Evolutionary conservation across 2,329 filamentous ascomycete species (phyloP).

Genomic region (Corniculantispora saksenae): DNA sequence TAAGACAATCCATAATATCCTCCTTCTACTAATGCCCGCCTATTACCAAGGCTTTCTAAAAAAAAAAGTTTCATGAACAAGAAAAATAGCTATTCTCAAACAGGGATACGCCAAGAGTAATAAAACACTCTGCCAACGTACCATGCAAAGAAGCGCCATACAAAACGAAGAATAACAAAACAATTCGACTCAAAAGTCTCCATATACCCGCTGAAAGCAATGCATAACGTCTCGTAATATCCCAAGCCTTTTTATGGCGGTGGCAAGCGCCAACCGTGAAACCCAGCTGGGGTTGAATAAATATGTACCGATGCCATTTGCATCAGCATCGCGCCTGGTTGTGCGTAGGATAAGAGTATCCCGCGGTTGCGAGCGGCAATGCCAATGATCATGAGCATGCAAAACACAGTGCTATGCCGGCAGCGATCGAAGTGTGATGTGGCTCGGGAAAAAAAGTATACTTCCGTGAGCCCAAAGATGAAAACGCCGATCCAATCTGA

Average conservation of each 20-base stretch:
- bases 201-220: conserved; percentile 40
- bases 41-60: conserved; percentile 22
- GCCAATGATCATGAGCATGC: background rate
- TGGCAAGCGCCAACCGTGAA: conserved; percentile 18
- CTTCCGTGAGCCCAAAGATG: background rate
- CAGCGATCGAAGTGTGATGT: background rate
- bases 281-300: conserved; percentile 5
- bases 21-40: conserved; percentile 25
- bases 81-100: conserved; percentile 10
- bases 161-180: conserved; percentile 27
- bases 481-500: conserved; percentile 13
- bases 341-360: background rate
- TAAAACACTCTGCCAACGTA: conserved; percentile 18
- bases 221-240: conserved; percentile 40
- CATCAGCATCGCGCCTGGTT: background rate
- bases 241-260: conserved; percentile 30
- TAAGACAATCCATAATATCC: conserved; percentile 22
- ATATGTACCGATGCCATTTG: conserved; percentile 13
- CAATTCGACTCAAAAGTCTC: conserved; percentile 26
- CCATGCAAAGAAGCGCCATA: conserved; percentile 22
- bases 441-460: background rate
- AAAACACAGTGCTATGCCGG: conserved; percentile 4
- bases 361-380: background rate
- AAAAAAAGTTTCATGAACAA: conserved; percentile 23
- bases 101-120: conserved; percentile 18